Evolutionary conservation across 108 stramenopile genomes (phyloP).

Genomic region (Skeletonema costatum): DNA sequence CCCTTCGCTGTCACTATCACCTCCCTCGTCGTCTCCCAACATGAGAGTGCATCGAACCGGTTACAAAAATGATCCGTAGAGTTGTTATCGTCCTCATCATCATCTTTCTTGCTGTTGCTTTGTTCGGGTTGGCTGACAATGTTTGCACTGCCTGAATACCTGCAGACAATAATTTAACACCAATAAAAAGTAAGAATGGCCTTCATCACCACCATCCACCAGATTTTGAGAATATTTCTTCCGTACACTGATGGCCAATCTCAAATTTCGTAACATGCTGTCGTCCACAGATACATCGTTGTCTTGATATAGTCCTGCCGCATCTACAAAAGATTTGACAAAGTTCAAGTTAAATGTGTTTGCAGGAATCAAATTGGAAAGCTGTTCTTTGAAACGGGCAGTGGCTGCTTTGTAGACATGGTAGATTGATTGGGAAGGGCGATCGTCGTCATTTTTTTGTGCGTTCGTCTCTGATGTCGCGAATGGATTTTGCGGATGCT

Average conservation of each 20-base stretch:
- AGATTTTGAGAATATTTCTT: slow-evolving; percentile 3
- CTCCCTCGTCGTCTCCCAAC: not conserved
- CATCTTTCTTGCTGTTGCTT: not conserved
- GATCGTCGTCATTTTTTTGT: not conserved
- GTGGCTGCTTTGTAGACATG: slow-evolving; percentile 4
- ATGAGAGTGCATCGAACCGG: slow-evolving; percentile 3
- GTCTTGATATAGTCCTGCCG: not conserved
- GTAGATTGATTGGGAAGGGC: not conserved
- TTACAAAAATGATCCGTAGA: not conserved
- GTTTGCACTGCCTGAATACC: not conserved
- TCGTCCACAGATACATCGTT: not conserved
- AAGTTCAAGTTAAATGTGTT: not conserved
- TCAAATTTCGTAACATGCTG: not conserved
- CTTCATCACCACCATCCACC: not conserved
- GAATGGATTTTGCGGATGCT: not conserved
- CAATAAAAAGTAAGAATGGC: slow-evolving; percentile 3
- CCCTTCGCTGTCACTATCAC: not conserved
- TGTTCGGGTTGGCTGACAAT: not conserved
- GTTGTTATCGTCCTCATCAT: not conserved
- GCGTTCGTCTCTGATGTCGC: not conserved
- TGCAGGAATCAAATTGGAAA: not conserved
- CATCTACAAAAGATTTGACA: slow-evolving; percentile 1
- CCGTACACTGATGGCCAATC: slow-evolving; percentile 7
- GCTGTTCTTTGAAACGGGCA: not conserved
- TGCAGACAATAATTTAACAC: slow-evolving; percentile 3